phyloP scores from a whole-genome alignment of 1,284 basidiomycete genomes.

The Austroboletus novae-zelandiae region DNA sequence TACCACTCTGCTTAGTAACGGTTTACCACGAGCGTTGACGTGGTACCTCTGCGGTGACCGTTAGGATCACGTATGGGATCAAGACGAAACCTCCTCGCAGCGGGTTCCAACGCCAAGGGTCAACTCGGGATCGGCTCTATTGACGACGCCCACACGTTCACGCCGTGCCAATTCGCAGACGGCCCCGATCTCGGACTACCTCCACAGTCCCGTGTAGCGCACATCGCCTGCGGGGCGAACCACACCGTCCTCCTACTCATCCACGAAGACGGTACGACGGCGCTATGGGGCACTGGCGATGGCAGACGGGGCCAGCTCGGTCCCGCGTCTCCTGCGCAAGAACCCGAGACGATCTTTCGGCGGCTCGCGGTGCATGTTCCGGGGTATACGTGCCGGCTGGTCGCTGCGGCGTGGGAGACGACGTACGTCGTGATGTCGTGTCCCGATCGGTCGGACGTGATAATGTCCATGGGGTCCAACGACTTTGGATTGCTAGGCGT shows the following conservation, averaged over 20 bases:
- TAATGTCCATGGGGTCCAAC: constrained; percentile 80
- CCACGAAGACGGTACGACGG: constrained; percentile 20
- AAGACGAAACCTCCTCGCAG: constrained; percentile 19
- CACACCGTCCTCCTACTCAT: constrained; percentile 29
- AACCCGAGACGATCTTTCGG: constrained; percentile 40
- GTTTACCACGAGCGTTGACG: too few species aligned
- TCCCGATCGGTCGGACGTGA: constrained; percentile 46
- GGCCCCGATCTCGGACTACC: constrained; percentile 8
- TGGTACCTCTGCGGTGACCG: too few species aligned
- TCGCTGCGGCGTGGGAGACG: constrained; percentile 81
- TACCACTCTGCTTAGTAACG: too few species aligned
- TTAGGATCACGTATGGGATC: neutral
- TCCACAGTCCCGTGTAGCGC: constrained; percentile 3
- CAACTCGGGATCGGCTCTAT: constrained; percentile 30
- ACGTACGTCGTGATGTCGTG: constrained; percentile 62
- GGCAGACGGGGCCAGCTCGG: constrained; percentile 64
- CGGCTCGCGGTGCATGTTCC: constrained; percentile 43
- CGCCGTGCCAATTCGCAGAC: constrained; percentile 23
- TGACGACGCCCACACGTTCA: constrained; percentile 28
- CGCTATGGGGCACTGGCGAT: constrained; percentile 71
- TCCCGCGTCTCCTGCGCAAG: constrained; percentile 9
- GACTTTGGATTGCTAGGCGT: constrained; percentile 80
- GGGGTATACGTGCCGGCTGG: constrained; percentile 37
- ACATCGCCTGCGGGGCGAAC: constrained; percentile 32
- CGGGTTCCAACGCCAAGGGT: constrained; percentile 34